phyloP scores from a whole-genome alignment of 83 land plant genomes.

The Thuja plicata region DNA sequence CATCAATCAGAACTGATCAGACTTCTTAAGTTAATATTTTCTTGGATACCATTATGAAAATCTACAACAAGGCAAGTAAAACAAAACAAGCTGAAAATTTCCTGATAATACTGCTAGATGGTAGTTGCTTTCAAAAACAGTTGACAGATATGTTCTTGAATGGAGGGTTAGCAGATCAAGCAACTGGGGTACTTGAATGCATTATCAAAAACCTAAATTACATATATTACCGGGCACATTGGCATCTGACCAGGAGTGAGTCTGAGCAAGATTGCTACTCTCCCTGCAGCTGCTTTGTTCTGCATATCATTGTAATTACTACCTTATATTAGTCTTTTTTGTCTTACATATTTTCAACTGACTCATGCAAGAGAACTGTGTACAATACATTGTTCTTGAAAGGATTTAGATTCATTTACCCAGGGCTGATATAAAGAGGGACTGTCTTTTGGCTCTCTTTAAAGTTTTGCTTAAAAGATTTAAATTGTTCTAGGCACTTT shows the following conservation, averaged over 20 bases:
- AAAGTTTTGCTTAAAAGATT: neutral
- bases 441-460: neutral
- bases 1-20: slow-evolving; percentile 19
- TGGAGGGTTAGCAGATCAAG: slow-evolving; percentile 9
- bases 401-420: neutral
- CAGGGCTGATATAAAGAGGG: neutral
- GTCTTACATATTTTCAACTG: neutral
- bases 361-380: neutral
- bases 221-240: neutral
- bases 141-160: slow-evolving; percentile 57
- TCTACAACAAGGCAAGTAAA: slow-evolving; percentile 51
- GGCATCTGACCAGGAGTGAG: neutral
- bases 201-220: neutral
- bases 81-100: slow-evolving; percentile 58
- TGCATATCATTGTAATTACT: slow-evolving; percentile 5
- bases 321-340: neutral
- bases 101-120: slow-evolving; percentile 53
- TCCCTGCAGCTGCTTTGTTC: neutral
- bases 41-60: slow-evolving; percentile 53
- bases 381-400: slow-evolving; percentile 2
- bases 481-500: slow-evolving; percentile 1
- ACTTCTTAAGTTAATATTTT: neutral
- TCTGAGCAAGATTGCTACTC: neutral
- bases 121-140: slow-evolving; percentile 49
- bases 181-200: neutral